Evolutionary conservation across 2,329 filamentous ascomycete genomes (phyloP).

Genomic region (Cytospora schulzeri): DNA sequence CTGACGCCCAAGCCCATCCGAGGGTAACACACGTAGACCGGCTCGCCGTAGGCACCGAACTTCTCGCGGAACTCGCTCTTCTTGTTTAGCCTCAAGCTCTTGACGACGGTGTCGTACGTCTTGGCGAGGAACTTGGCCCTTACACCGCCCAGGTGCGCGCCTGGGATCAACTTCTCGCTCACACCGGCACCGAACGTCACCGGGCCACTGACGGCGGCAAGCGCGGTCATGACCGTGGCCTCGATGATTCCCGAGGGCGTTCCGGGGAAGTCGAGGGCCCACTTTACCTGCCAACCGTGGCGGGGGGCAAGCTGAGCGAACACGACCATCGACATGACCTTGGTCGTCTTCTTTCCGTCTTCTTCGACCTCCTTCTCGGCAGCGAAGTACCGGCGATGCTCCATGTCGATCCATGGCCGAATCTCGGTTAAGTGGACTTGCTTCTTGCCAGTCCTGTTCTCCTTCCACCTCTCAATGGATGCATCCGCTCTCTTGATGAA

Average conservation of each 20-base stretch:
- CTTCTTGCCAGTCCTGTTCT: slow-evolving; percentile 69
- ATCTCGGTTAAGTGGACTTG: slow-evolving; percentile 93
- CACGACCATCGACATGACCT: slow-evolving; percentile 76
- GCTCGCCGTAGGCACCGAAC: slow-evolving; percentile 81
- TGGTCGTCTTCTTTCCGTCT: slow-evolving; percentile 52
- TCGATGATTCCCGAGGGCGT: slow-evolving; percentile 88
- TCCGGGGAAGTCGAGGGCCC: slow-evolving; percentile 89
- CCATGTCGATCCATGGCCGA: slow-evolving; percentile 80
- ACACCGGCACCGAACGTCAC: slow-evolving; percentile 91
- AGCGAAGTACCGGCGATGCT: slow-evolving; percentile 84
- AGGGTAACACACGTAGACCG: slow-evolving; percentile 88
- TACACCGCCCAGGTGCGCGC: slow-evolving; percentile 78
- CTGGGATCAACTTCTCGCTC: slow-evolving; percentile 70
- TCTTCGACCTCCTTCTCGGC: slow-evolving; percentile 74
- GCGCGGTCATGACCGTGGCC: slow-evolving; percentile 72
- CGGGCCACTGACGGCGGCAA: slow-evolving; percentile 54
- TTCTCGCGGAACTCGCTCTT: slow-evolving; percentile 92
- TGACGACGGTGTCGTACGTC: slow-evolving; percentile 80
- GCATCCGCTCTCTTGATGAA: slow-evolving; percentile 70
- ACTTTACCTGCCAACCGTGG: slow-evolving; percentile 93
- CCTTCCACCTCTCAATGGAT: slow-evolving; percentile 78
- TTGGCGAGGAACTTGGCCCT: slow-evolving; percentile 79
- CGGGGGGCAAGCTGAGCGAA: slow-evolving; percentile 78
- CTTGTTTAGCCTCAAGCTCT: slow-evolving; percentile 77
- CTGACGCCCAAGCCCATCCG: slow-evolving; percentile 80